These are phyloP conservation scores for Capronia americana DNA, from an alignment of 2,329 filamentous ascomycete genomes.

Conservation along the genomic window DNA sequence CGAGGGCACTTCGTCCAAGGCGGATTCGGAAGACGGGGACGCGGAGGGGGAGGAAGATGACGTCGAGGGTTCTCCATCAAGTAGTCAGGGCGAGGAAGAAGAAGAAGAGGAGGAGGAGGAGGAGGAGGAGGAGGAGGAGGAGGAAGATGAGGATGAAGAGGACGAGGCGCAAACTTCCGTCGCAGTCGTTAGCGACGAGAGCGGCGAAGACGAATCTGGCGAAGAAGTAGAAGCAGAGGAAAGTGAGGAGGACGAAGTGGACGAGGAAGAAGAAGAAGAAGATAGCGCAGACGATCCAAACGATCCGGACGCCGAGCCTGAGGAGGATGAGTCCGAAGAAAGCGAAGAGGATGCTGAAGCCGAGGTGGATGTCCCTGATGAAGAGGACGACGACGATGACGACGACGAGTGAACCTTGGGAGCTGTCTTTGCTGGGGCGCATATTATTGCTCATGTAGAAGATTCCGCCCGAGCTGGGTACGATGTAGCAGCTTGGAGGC, in stretches of 20 bases:
- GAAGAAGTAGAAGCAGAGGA: slow-evolving; percentile 18
- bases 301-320: slow-evolving; percentile 24
- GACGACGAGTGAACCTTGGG: slow-evolving; percentile 6
- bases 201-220: slow-evolving; percentile 25
- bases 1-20: slow-evolving; percentile 30
- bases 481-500: background rate
- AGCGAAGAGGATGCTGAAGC: slow-evolving; percentile 26
- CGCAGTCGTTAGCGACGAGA: slow-evolving; percentile 17
- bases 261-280: slow-evolving; percentile 22
- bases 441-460: background rate
- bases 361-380: slow-evolving; percentile 21
- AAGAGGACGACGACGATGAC: slow-evolving; percentile 24
- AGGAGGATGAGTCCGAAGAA: slow-evolving; percentile 28
- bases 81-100: background rate
- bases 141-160: slow-evolving; percentile 10
- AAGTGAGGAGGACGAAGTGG: slow-evolving; percentile 12
- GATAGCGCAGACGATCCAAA: slow-evolving; percentile 26
- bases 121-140: background rate
- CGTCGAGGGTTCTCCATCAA: slow-evolving; percentile 7
- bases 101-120: slow-evolving; percentile 15
- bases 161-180: slow-evolving; percentile 1
- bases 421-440: background rate
- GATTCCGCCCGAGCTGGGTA: background rate
- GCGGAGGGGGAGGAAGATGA: slow-evolving; percentile 33
- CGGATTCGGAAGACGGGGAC: slow-evolving; percentile 15